These are phyloP conservation scores for Leucogyrophana mollusca DNA, from an alignment of 768 basidiomycete species.

Conservation along the genomic window DNA sequence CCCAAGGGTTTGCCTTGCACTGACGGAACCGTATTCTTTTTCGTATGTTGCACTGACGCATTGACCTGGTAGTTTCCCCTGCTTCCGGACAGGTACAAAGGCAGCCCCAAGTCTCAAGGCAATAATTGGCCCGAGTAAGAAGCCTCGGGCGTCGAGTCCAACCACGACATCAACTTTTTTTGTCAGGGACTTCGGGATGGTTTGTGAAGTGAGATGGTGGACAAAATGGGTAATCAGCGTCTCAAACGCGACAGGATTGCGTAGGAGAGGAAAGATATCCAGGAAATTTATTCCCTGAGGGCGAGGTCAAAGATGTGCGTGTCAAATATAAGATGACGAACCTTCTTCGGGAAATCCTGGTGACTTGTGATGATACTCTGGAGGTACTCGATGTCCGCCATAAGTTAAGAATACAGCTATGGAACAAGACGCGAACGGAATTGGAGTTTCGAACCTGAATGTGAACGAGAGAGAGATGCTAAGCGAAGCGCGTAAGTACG, in stretches of 20 bases:
- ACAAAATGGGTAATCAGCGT: constrained; percentile 86
- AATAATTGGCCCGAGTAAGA: constrained; percentile 90
- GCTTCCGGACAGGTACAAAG: constrained; percentile 94
- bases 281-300: constrained; percentile 84
- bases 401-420: constrained; percentile 24
- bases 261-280: constrained; percentile 93
- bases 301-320: constrained; percentile 3
- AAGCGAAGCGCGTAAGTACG: neutral
- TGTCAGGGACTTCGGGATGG: constrained; percentile 55
- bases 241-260: constrained; percentile 85
- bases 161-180: constrained; percentile 90
- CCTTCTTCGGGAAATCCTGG: constrained; percentile 90
- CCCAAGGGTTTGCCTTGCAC: constrained; percentile 23
- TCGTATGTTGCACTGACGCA: constrained; percentile 74
- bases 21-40: constrained; percentile 91
- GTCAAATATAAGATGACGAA: constrained; percentile 27
- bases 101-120: constrained; percentile 89
- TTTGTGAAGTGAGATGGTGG: constrained; percentile 80
- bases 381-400: constrained; percentile 78
- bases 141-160: constrained; percentile 94
- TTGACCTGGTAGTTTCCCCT: constrained; percentile 90
- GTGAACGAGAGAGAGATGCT: constrained; percentile 13
- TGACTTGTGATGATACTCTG: constrained; percentile 58
- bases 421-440: constrained; percentile 11
- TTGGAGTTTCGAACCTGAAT: constrained; percentile 26